phyloP scores from a whole-genome alignment of 495 filamentous ascomycete species.

The Penicillium maclennaniae region DNA sequence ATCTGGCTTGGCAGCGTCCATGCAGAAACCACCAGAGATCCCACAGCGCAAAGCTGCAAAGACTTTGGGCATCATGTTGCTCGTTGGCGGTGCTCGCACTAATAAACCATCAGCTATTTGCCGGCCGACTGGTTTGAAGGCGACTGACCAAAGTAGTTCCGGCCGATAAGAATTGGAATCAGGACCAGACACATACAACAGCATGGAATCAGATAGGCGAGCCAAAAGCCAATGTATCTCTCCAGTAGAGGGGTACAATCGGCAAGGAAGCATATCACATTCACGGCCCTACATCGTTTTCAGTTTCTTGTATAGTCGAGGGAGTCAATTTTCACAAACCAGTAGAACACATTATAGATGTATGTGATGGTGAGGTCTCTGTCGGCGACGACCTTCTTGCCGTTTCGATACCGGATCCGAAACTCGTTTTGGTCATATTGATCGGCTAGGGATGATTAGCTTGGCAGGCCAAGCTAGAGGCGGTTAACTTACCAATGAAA shows the following conservation, averaged over 20 bases:
- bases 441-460: slow-evolving; percentile 42
- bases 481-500: slow-evolving; percentile 5
- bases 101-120: slow-evolving; percentile 1
- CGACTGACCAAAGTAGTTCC: slow-evolving; percentile 2
- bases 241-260: slow-evolving; percentile 47
- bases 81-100: slow-evolving; percentile 7
- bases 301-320: not conserved
- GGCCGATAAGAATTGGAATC: slow-evolving; percentile 27
- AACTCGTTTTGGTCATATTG: slow-evolving; percentile 50
- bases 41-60: slow-evolving; percentile 23
- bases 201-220: slow-evolving; percentile 39
- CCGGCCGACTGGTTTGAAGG: not conserved
- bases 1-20: slow-evolving; percentile 22
- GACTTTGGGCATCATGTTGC: slow-evolving; percentile 41
- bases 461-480: not conserved
- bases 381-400: slow-evolving; percentile 56
- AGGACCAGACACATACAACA: slow-evolving; percentile 27
- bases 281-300: slow-evolving; percentile 30
- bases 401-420: slow-evolving; percentile 39
- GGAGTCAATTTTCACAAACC: slow-evolving; percentile 24
- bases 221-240: slow-evolving; percentile 43
- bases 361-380: slow-evolving; percentile 58
- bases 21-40: slow-evolving; percentile 20
- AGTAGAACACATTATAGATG: slow-evolving; percentile 63
- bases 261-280: slow-evolving; percentile 35